A percentile compares a stretch with the other conserved stretches of the same genome.
These are phyloP conservation scores for Anthracocystis panici-leucophaei DNA, from an alignment of 1,284 basidiomycete species.

Conservation along the genomic window DNA sequence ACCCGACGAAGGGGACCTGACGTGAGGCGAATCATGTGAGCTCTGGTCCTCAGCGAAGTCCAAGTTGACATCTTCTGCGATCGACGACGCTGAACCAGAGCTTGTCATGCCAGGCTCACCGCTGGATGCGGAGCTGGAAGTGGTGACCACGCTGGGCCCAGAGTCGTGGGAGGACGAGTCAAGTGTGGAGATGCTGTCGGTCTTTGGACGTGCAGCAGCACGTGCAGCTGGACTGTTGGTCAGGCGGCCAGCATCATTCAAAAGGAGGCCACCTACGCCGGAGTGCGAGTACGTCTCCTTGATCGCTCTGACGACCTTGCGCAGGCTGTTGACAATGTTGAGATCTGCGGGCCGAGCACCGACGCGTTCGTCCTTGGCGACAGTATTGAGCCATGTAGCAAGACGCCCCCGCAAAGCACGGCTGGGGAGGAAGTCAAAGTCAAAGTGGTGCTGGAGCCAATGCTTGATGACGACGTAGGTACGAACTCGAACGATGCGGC, in stretches of 20 bases:
- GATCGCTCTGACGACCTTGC: constrained; percentile 55
- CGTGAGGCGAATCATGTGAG: constrained; percentile 20
- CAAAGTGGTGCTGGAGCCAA: constrained; percentile 64
- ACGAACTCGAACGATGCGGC: constrained; percentile 61
- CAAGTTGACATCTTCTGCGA: constrained; percentile 39
- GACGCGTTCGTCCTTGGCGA: constrained; percentile 44
- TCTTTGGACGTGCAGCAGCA: constrained; percentile 20
- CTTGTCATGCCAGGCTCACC: constrained; percentile 14
- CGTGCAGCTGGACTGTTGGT: constrained; percentile 18
- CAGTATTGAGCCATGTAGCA: constrained; percentile 57
- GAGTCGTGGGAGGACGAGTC: constrained; percentile 38
- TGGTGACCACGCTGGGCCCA: constrained; percentile 7
- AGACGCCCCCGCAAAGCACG: constrained; percentile 52
- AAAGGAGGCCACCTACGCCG: constrained; percentile 54
- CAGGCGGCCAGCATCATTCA: constrained; percentile 39
- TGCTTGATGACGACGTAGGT: constrained; percentile 64
- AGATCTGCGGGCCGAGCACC: constrained; percentile 43
- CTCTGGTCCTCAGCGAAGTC: constrained; percentile 38
- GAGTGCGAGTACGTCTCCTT: constrained; percentile 57
- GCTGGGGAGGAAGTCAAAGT: constrained; percentile 60
- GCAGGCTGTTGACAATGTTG: constrained; percentile 54
- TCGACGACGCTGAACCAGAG: constrained; percentile 18
- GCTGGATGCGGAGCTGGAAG: constrained; percentile 12
- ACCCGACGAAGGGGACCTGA: constrained; percentile 13
- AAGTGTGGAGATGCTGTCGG: constrained; percentile 35